Percentiles rank a stretch among this genome's conserved stretches.
Conservation (phyloP, 2,329 filamentous ascomycete genomes). For the Didymella sp. region DNA sequence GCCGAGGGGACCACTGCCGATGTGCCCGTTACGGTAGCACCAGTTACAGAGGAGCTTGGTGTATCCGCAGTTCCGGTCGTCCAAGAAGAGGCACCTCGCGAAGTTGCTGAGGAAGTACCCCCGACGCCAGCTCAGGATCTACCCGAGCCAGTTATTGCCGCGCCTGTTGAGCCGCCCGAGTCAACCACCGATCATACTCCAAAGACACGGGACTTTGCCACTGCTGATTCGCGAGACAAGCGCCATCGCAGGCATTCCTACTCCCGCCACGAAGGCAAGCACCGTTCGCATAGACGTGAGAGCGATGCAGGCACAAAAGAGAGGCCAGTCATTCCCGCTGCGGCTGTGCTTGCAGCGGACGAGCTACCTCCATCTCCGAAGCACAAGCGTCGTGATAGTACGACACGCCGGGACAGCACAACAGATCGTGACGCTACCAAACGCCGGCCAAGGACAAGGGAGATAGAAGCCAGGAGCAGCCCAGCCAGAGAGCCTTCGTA, state of each 20-base stretch:
- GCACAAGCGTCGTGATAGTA: constrained; percentile 43
- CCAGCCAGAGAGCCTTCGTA: constrained; percentile 37
- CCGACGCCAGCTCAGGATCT: neutral
- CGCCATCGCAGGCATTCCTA: constrained; percentile 41
- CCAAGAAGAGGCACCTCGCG: neutral
- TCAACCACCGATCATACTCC: constrained; percentile 12
- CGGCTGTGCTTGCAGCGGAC: constrained; percentile 28
- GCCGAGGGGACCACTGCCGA: neutral
- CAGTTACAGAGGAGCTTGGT: neutral
- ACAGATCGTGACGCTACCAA: constrained; percentile 36
- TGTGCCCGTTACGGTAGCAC: neutral
- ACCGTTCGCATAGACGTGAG: constrained; percentile 40
- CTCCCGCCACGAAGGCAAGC: constrained; percentile 32
- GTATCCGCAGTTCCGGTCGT: neutral
- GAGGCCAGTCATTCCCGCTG: constrained; percentile 27
- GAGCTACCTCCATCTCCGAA: constrained; percentile 32
- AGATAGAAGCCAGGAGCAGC: constrained; percentile 20
- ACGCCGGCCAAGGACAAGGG: constrained; percentile 36
- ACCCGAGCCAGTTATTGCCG: neutral
- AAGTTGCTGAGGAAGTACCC: neutral
- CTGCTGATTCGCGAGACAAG: constrained; percentile 35
- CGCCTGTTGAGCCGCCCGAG: neutral
- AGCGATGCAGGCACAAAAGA: constrained; percentile 42
- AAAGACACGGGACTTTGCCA: constrained; percentile 37
- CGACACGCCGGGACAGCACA: constrained; percentile 44